Percentiles rank a stretch among this genome's conserved stretches.
phyloP scores from a whole-genome alignment of 192 early-diverging fungal genomes.

The Kickxella alabastrina region DNA sequence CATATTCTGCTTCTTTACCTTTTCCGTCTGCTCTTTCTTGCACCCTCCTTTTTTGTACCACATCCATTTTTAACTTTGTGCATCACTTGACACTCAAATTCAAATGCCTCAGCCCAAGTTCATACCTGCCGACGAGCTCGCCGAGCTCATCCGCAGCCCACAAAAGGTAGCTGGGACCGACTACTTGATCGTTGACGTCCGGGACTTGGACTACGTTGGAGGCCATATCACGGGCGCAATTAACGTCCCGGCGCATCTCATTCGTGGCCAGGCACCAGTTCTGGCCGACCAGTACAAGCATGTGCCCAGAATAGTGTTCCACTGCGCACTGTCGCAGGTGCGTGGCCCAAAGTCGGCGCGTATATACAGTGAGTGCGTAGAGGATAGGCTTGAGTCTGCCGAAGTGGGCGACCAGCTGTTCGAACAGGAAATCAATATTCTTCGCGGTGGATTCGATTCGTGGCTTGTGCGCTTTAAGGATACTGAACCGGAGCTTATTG shows the following conservation, averaged over 20 bases:
- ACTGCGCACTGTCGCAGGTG: constrained; percentile 83
- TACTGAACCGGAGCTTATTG: constrained; percentile 55
- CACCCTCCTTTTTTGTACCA: background rate
- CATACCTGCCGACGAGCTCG: constrained; percentile 47
- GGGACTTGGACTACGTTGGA: constrained; percentile 56
- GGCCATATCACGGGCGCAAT: constrained; percentile 77
- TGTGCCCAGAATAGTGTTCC: constrained; percentile 73
- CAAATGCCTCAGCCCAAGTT: too few relatives aligned
- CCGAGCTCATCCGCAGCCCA: constrained; percentile 56
- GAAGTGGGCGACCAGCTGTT: constrained; percentile 7
- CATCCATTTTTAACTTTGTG: too few relatives aligned
- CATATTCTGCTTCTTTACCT: background rate
- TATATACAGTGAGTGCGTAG: constrained; percentile 55
- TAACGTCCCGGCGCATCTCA: constrained; percentile 69
- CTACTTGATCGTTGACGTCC: constrained; percentile 73
- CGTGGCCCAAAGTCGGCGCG: constrained; percentile 72
- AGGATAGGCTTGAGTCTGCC: constrained; percentile 11
- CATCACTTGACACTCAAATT: too few relatives aligned
- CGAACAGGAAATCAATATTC: constrained; percentile 54
- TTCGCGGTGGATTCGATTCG: constrained; percentile 62
- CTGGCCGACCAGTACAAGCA: constrained; percentile 53
- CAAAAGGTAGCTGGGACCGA: constrained; percentile 58
- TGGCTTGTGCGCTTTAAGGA: constrained; percentile 59
- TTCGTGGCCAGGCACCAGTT: constrained; percentile 47
- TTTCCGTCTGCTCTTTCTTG: background rate